These are phyloP conservation scores for Sungouiozyma ichnusensis DNA, from an alignment of 805 yeast genomes.

Conservation along the genomic window DNA sequence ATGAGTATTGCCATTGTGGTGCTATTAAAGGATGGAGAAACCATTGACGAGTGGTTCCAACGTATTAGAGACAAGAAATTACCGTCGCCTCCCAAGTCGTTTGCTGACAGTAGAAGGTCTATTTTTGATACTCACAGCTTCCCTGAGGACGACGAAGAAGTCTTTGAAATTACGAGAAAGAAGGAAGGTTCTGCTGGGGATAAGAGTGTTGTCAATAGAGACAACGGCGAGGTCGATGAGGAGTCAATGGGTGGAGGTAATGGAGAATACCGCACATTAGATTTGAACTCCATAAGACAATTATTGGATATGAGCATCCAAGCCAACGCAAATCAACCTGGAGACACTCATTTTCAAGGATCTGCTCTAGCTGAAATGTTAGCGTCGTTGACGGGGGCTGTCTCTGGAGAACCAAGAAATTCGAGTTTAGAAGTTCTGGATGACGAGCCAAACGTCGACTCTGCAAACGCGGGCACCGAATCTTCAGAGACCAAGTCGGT, in stretches of 20 bases:
- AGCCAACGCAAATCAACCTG: constrained; percentile 22
- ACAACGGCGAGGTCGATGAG: constrained; percentile 28
- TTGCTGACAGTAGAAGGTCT: constrained; percentile 41
- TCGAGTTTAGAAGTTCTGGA: constrained; percentile 7
- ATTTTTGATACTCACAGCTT: constrained; percentile 39
- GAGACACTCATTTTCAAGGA: constrained; percentile 35
- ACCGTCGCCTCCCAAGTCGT: constrained; percentile 25
- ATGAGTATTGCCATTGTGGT: constrained; percentile 93
- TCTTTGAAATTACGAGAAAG: constrained; percentile 23
- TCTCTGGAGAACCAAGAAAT: constrained; percentile 21
- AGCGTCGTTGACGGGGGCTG: constrained; percentile 37
- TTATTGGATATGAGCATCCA: constrained; percentile 17
- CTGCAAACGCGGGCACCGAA: not conserved
- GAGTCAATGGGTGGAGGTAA: constrained; percentile 9
- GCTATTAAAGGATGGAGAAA: constrained; percentile 40
- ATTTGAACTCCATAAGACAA: constrained; percentile 9
- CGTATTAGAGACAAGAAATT: constrained; percentile 40
- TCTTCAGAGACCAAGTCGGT: not conserved
- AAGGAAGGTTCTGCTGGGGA: constrained; percentile 3
- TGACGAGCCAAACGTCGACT: constrained; percentile 8
- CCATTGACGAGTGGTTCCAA: constrained; percentile 52
- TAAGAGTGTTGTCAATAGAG: constrained; percentile 15
- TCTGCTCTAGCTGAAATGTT: constrained; percentile 52
- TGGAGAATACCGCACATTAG: constrained; percentile 6
- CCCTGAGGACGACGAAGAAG: constrained; percentile 30